Evolutionary conservation across 768 basidiomycete genomes (phyloP).

Genomic region (Candolleomyces eurysporus): DNA sequence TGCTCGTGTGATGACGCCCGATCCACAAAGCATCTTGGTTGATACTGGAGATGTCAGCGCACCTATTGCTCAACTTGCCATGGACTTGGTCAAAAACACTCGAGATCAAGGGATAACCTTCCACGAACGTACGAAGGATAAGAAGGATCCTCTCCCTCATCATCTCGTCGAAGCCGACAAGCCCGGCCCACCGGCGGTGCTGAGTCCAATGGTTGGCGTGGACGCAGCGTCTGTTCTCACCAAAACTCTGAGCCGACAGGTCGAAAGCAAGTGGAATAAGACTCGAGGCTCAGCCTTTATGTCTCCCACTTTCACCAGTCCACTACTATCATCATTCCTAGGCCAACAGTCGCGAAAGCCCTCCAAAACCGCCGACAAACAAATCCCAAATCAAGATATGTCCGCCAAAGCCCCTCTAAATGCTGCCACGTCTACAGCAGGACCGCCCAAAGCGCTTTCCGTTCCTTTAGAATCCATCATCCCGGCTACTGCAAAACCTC

Average conservation of each 20-base stretch:
- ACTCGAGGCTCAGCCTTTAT: constrained; percentile 34
- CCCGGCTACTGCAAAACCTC: constrained; percentile 74
- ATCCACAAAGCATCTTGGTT: constrained; percentile 69
- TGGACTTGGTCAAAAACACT: constrained; percentile 65
- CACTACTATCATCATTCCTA: constrained; percentile 60
- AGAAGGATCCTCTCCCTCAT: constrained; percentile 18
- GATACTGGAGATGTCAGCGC: constrained; percentile 69
- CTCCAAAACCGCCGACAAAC: constrained; percentile 19
- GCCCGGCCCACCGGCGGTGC: constrained; percentile 38
- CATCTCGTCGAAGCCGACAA: constrained; percentile 17
- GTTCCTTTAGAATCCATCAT: constrained; percentile 84
- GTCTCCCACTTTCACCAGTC: constrained; percentile 47
- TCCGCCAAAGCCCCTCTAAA: not conserved
- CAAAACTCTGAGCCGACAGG: constrained; percentile 41
- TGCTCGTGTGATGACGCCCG: constrained; percentile 84
- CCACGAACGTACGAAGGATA: constrained; percentile 41
- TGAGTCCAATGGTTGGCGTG: constrained; percentile 37
- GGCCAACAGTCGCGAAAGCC: constrained; percentile 47
- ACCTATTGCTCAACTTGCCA: constrained; percentile 61
- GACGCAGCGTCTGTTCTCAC: constrained; percentile 48
- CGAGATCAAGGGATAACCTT: constrained; percentile 59
- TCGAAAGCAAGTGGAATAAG: constrained; percentile 25
- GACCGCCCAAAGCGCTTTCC: constrained; percentile 33
- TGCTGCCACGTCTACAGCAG: constrained; percentile 2
- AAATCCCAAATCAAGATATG: constrained; percentile 12